These are phyloP conservation scores for Cryptosporidium sp. DNA, from an alignment of 169 alveolate species.

Conservation along the genomic window DNA sequence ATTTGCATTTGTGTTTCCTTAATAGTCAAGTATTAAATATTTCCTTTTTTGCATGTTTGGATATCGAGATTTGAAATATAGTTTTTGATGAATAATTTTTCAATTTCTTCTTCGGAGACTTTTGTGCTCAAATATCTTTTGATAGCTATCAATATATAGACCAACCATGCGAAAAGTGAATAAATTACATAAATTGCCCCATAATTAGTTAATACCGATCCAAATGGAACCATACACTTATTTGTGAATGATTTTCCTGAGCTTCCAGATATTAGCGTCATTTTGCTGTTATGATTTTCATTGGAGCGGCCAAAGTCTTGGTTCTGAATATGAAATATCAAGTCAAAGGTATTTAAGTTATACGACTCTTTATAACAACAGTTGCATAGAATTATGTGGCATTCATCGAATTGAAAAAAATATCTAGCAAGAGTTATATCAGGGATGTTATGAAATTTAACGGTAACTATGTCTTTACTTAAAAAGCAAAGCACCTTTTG, in stretches of 20 bases:
- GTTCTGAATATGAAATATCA: neutral
- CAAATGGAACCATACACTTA: neutral
- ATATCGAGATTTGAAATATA: neutral
- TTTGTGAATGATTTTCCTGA: neutral
- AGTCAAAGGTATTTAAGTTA: neutral
- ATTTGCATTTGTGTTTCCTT: neutral
- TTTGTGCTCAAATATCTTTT: neutral
- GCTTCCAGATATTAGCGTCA: neutral
- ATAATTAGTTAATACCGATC: neutral
- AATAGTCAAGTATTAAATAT: neutral
- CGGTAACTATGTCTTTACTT: constrained; percentile 18
- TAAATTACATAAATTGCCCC: neutral
- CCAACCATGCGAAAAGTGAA: neutral
- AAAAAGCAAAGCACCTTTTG: neutral
- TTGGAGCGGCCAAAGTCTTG: neutral
- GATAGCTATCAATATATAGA: neutral
- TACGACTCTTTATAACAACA: neutral
- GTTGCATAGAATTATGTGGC: neutral
- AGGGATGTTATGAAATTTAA: neutral
- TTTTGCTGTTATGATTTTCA: neutral
- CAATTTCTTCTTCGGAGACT: neutral
- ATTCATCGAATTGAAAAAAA: constrained; percentile 1
- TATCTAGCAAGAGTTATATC: constrained; percentile 5
- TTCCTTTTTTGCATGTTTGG: neutral
- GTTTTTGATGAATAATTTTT: neutral